phyloP scores from a whole-genome alignment of 306 rosid species.

The Castanospermum australe region DNA sequence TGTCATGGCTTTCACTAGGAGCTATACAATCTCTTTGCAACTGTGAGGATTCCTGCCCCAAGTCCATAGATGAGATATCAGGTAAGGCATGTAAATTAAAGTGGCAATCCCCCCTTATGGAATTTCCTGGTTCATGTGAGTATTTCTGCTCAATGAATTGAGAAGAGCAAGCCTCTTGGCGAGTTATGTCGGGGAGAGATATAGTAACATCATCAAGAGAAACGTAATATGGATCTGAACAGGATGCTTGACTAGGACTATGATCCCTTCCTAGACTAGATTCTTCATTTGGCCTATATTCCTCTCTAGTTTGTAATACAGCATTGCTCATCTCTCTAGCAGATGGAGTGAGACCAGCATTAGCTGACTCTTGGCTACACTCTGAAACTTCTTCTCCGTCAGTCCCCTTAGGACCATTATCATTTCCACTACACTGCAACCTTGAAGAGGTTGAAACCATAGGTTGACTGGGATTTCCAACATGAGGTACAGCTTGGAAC shows the following conservation, averaged over 20 bases:
- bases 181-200: slow-evolving; percentile 54
- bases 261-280: slow-evolving; percentile 42
- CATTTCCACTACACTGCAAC: slow-evolving; percentile 59
- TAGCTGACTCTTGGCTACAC: slow-evolving; percentile 63
- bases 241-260: slow-evolving; percentile 44
- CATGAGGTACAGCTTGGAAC: slow-evolving; percentile 50
- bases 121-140: slow-evolving; percentile 46
- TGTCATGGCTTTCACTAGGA: slow-evolving; percentile 39
- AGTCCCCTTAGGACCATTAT: slow-evolving; percentile 44
- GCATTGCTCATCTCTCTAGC: slow-evolving; percentile 36
- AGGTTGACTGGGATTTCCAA: slow-evolving; percentile 42
- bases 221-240: slow-evolving; percentile 53
- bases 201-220: slow-evolving; percentile 59
- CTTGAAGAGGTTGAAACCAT: slow-evolving; percentile 47
- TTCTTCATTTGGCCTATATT: slow-evolving; percentile 38
- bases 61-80: slow-evolving; percentile 44
- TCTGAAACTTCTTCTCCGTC: slow-evolving; percentile 69
- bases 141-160: slow-evolving; percentile 44
- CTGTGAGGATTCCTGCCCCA: slow-evolving; percentile 42
- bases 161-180: slow-evolving; percentile 45
- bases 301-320: slow-evolving; percentile 43
- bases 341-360: slow-evolving; percentile 36
- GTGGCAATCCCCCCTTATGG: slow-evolving; percentile 37
- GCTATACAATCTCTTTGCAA: slow-evolving; percentile 44
- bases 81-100: slow-evolving; percentile 43